Evolutionary conservation across 2,329 filamentous ascomycete genomes (phyloP).

Genomic region (Parascedosporium putredinis): DNA sequence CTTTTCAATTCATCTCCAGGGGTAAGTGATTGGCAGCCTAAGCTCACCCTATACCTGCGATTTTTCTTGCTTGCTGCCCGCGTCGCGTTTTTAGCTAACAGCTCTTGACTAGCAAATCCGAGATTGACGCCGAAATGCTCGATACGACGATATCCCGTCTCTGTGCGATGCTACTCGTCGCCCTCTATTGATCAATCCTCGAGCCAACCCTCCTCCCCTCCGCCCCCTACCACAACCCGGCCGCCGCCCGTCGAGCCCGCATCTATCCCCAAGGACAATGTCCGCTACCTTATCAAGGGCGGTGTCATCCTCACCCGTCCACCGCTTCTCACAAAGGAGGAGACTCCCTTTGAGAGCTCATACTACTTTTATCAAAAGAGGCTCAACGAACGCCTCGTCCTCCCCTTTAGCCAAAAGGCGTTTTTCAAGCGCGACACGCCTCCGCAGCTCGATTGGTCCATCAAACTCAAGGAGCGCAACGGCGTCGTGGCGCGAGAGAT

Average conservation of each 20-base stretch:
- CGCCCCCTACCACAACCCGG: conserved; percentile 12
- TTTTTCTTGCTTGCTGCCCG: no score
- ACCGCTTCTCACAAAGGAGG: conserved; percentile 73
- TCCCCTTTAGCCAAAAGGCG: conserved; percentile 82
- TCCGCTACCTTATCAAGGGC: conserved; percentile 39
- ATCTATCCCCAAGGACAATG: conserved; percentile 9
- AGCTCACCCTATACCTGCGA: not conserved
- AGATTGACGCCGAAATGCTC: conserved; percentile 5
- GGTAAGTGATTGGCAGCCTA: conserved; percentile 26
- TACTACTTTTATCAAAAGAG: conserved; percentile 97
- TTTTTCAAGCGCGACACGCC: conserved; percentile 92
- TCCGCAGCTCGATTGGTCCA: conserved; percentile 77
- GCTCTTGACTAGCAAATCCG: conserved; percentile 8
- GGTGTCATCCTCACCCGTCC: conserved; percentile 81
- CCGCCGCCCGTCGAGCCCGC: conserved; percentile 11
- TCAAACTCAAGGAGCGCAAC: conserved; percentile 65
- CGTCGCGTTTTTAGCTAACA: not conserved
- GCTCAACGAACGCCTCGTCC: conserved; percentile 80
- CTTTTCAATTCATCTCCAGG: conserved; percentile 36
- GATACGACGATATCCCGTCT: conserved; percentile 3
- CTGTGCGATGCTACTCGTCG: conserved; percentile 21
- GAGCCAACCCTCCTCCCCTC: conserved; percentile 12
- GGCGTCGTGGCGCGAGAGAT: conserved; percentile 74
- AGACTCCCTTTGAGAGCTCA: conserved; percentile 80
- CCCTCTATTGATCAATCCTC: conserved; percentile 15